Evolutionary conservation across 2,329 filamentous ascomycete species (phyloP).

Genomic region (Neophaeococcomyces aloes): DNA sequence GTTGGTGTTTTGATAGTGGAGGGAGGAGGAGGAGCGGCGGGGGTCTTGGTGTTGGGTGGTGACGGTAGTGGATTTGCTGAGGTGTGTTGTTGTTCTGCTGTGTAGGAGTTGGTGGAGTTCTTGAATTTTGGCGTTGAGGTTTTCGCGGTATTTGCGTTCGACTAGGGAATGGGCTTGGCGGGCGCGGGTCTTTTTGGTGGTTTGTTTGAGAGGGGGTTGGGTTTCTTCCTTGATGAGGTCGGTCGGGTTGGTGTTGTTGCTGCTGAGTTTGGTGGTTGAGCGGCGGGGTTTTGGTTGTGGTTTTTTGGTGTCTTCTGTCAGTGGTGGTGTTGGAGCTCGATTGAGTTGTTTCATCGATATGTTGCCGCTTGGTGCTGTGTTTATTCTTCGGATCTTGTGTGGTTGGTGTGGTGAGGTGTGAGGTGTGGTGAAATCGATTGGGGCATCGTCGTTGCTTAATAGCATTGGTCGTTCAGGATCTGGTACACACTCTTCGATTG

Average conservation of each 20-base stretch:
- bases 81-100: constrained; percentile 17
- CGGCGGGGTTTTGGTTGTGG: constrained; percentile 3
- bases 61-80: constrained; percentile 15
- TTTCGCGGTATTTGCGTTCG: constrained; percentile 22
- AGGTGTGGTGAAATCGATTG: constrained; percentile 6
- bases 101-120: constrained; percentile 20
- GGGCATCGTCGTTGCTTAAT: neutral
- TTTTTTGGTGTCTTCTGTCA: constrained; percentile 1
- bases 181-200: constrained; percentile 16
- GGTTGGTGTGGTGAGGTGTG: constrained; percentile 5
- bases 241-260: no score
- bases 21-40: no score
- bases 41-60: constrained; percentile 11
- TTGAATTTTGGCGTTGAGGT: constrained; percentile 22
- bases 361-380: neutral
- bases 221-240: constrained; percentile 18
- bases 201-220: no score
- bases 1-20: no score
- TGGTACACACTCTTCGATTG: constrained; percentile 21
- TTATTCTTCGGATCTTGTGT: neutral
- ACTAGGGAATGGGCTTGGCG: constrained; percentile 21
- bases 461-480: constrained; percentile 9
- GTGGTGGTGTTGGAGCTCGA: neutral
- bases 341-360: neutral
- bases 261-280: constrained; percentile 10